A percentile compares a stretch with the other conserved stretches of the same genome.
Conservation (phyloP, 805 yeast species). For the Metschnikowia lunata region DNA sequence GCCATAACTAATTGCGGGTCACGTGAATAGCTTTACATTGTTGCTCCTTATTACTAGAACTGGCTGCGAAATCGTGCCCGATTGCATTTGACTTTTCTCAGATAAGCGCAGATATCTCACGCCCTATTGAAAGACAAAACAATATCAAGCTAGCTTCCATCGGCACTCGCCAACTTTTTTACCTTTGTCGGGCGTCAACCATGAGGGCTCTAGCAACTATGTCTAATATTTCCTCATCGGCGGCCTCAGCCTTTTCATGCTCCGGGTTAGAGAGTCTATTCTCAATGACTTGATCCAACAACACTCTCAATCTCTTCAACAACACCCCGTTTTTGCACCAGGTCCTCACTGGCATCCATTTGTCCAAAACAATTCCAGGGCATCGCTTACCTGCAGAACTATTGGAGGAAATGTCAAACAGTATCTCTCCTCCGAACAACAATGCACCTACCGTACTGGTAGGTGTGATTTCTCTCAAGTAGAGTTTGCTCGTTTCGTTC, state of each 20-base stretch:
- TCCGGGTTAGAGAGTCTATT: conserved; percentile 45
- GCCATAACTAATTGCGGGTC: too few relatives aligned
- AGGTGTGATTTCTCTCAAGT: conserved; percentile 75
- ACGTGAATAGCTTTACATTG: too few relatives aligned
- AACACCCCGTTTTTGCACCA: conserved; percentile 94
- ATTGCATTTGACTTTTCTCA: too few relatives aligned
- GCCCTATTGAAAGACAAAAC: too few relatives aligned
- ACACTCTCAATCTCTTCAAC: conserved; percentile 59
- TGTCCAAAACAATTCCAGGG: conserved; percentile 81
- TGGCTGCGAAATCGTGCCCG: too few relatives aligned
- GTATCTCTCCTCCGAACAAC: conserved; percentile 75
- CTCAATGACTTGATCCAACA: conserved; percentile 66
- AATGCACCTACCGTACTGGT: conserved; percentile 65
- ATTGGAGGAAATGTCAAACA: conserved; percentile 47
- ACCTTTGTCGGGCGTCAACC: conserved; percentile 5
- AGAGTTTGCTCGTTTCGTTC: conserved; percentile 62
- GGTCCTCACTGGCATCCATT: conserved; percentile 86
- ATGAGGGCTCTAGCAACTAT: conserved; percentile 17
- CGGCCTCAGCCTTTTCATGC: conserved; percentile 11
- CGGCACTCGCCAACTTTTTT: not conserved
- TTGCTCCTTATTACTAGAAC: too few relatives aligned
- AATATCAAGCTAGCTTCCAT: too few relatives aligned
- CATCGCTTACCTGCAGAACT: conserved; percentile 48
- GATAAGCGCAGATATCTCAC: too few relatives aligned
- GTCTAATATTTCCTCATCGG: conserved; percentile 20